phyloP scores from a whole-genome alignment of 1,139 yeast genomes.

The Zygosaccharomyces sapae region DNA sequence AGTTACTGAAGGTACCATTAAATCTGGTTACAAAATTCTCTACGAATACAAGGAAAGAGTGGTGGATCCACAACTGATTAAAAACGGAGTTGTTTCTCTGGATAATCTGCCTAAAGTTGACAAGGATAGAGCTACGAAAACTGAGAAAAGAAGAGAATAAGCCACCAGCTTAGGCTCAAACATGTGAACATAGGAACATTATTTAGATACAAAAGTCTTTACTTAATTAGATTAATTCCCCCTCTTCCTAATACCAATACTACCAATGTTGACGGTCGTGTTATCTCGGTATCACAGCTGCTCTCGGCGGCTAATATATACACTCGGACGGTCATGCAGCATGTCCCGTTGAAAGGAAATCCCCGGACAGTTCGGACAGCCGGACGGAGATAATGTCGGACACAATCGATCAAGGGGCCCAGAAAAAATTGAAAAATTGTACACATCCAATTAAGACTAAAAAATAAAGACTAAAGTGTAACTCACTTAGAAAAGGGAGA shows the following conservation, averaged over 20 bases:
- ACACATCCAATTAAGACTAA: background rate
- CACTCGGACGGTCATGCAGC: background rate
- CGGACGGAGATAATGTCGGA: background rate
- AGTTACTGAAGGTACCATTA: slow-evolving; percentile 95
- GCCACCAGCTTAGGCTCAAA: background rate
- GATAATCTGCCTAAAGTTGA: slow-evolving; percentile 54
- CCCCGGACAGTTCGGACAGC: background rate
- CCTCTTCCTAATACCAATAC: background rate
- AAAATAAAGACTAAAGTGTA: background rate
- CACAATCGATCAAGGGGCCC: slow-evolving; percentile 3
- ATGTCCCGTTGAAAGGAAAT: no score
- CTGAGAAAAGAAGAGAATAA: slow-evolving; percentile 2
- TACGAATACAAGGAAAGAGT: slow-evolving; percentile 69
- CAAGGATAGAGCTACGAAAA: slow-evolving; percentile 23
- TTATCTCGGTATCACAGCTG: background rate
- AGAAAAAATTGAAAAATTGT: slow-evolving; percentile 1
- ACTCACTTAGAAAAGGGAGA: background rate
- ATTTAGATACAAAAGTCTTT: background rate
- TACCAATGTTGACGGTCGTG: no score
- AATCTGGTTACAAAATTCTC: slow-evolving; percentile 82
- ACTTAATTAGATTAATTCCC: background rate
- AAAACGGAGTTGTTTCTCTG: slow-evolving; percentile 62
- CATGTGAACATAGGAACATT: background rate
- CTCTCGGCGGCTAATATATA: background rate
- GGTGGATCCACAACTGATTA: slow-evolving; percentile 77